phyloP scores from a whole-genome alignment of 2,329 filamentous ascomycete species.

The Hypomyces perniciosus region DNA sequence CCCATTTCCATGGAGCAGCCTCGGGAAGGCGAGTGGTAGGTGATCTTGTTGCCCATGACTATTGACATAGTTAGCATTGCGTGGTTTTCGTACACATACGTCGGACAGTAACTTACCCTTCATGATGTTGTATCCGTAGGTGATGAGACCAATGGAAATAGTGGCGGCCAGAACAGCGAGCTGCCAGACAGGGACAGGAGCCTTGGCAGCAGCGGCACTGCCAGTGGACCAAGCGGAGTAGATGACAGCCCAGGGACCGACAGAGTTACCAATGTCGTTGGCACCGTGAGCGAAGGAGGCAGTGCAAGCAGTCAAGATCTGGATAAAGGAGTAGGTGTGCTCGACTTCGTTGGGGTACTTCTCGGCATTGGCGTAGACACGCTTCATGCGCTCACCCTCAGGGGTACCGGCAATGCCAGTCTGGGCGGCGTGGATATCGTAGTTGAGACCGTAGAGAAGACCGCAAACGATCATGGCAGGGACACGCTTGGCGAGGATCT shows the following conservation, averaged over 20 bases:
- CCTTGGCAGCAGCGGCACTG: constrained; percentile 53
- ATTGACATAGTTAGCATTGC: constrained; percentile 5
- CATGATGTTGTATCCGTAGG: constrained; percentile 82
- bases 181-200: constrained; percentile 67
- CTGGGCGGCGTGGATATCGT: constrained; percentile 61
- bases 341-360: constrained; percentile 68
- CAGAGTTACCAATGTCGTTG: constrained; percentile 70
- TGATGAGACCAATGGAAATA: constrained; percentile 63
- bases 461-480: constrained; percentile 61
- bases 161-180: constrained; percentile 60
- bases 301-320: constrained; percentile 62
- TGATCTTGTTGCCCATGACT: constrained; percentile 80
- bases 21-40: constrained; percentile 55
- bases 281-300: constrained; percentile 71
- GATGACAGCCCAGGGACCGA: constrained; percentile 64
- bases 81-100: background rate
- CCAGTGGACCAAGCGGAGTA: constrained; percentile 63
- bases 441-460: constrained; percentile 68
- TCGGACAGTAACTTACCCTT: constrained; percentile 49
- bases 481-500: constrained; percentile 55
- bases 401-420: constrained; percentile 17
- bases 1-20: constrained; percentile 74
- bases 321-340: constrained; percentile 62
- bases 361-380: constrained; percentile 56
- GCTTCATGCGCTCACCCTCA: constrained; percentile 27